Evolutionary conservation across 768 basidiomycete genomes (phyloP).

Genomic region (Stropharia rugosoannulata): DNA sequence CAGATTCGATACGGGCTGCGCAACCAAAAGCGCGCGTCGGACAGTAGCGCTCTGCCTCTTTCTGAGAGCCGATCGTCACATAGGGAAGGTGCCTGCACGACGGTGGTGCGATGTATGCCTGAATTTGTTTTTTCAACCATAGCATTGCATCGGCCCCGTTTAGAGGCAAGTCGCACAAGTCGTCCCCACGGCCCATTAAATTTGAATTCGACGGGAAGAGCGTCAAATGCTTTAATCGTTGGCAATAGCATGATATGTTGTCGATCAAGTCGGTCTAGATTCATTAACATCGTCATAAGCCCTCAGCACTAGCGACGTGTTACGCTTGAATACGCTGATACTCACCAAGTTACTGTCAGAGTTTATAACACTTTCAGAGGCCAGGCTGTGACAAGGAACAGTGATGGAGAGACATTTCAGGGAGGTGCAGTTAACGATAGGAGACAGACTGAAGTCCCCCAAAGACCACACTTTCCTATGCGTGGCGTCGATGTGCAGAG

Average conservation of each 20-base stretch:
- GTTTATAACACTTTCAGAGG: neutral
- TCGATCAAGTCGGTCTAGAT: neutral
- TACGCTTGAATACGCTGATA: neutral
- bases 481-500: neutral
- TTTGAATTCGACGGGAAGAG: neutral
- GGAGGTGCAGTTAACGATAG: neutral
- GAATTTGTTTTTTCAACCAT: neutral
- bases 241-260: slow-evolving; percentile 1
- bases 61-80: neutral
- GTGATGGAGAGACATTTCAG: neutral
- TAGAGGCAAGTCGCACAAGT: neutral
- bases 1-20: neutral
- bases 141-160: neutral
- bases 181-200: neutral
- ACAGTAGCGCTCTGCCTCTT: neutral
- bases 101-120: slow-evolving; percentile 2
- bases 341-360: slow-evolving; percentile 1
- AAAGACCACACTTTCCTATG: neutral
- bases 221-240: neutral
- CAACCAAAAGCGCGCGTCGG: neutral
- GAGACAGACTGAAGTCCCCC: neutral
- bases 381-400: neutral
- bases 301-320: neutral
- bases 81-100: neutral
- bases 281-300: neutral